Evolutionary conservation across 2,329 filamentous ascomycete genomes (phyloP), one percentile per base, ranked within the genome.

Genomic region (Curvularia sp.): DNA sequence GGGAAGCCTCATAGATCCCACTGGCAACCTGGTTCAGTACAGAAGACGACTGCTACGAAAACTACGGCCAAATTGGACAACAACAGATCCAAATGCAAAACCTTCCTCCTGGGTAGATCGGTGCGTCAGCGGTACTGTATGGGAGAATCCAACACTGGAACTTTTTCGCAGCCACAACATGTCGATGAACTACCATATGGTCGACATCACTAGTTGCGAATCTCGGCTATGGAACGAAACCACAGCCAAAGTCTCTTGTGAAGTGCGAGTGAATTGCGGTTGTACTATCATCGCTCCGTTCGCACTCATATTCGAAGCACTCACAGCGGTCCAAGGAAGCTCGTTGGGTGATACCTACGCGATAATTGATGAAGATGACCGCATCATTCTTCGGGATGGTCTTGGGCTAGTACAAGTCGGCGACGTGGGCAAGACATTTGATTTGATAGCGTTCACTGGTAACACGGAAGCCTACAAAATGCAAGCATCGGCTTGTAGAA

Each of bases 141-240:
- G 54, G 55, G 30, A 53, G 18, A 46, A 53, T 3, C 49, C 55
- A 8, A 6, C n/a, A 9, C 50, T n/a, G 10, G 15, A 38, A 15
- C 53, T 26, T 20, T 22, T 53, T 12, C 47, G 50, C 24, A 24
- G n/a, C 3, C 55, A 58, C 41, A 58, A 58, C 30, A 49, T 39
- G 46, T 58, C 55, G 38, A 53, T 58, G 55, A 53, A 53, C 30
- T 53, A 53, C 28, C 43, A 26, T 10, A 49, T 58, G 55, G 4
- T 30, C 13, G 55, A 49, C 33, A n/a, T 58, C n/a, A 24, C 28
- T 22, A 49, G 38, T 22, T 58, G 44, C 8, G 50, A 49, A 20
- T 53, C 50, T 4, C 50, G 50, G 13, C 50, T 58, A 3, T 53
- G 42, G 44, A 58, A 58, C 5, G 9, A 53, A 3, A 46, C 24